Conservation (phyloP, 352 stramenopile species). For the Globisporangium barbulae region DNA sequence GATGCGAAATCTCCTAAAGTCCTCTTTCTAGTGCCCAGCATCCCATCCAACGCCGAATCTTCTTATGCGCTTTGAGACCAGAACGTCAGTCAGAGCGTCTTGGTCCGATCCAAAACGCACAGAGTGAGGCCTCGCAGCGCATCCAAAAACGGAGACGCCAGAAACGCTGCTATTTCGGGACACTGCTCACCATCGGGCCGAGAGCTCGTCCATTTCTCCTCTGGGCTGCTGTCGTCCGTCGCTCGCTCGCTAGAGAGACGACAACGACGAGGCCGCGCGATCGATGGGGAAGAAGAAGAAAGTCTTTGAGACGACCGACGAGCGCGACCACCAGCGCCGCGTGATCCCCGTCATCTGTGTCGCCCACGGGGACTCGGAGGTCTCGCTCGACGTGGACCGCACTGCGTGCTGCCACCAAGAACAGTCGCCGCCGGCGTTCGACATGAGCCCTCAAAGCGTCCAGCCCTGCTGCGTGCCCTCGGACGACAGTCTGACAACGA, state of each 20-base stretch:
- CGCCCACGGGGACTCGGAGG: conserved; percentile 4
- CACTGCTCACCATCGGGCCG: too few relatives aligned
- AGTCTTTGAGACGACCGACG: not conserved
- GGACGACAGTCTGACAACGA: not conserved
- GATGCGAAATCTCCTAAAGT: too few relatives aligned
- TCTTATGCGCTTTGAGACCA: too few relatives aligned
- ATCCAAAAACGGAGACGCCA: too few relatives aligned
- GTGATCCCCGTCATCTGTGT: conserved; percentile 17
- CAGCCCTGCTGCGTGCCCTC: not conserved
- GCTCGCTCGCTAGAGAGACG: not conserved
- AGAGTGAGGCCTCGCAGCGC: too few relatives aligned
- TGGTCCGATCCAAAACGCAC: too few relatives aligned
- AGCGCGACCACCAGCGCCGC: not conserved
- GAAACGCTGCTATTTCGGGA: too few relatives aligned
- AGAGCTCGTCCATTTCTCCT: not conserved
- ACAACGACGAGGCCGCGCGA: not conserved
- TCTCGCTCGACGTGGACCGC: conserved; percentile 10
- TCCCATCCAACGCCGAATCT: too few relatives aligned
- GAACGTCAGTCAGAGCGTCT: too few relatives aligned
- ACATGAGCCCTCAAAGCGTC: not conserved
- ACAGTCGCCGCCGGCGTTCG: too few relatives aligned
- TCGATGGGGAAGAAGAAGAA: conserved; percentile 20
- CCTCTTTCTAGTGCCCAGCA: too few relatives aligned
- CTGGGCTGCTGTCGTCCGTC: not conserved
- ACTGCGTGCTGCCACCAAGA: not conserved